Percentiles rank a stretch among this genome's conserved stretches.
Evolutionary conservation across 176 grass and related monocot species (phyloP).

Genomic region (Tillandsia leiboldiana): DNA sequence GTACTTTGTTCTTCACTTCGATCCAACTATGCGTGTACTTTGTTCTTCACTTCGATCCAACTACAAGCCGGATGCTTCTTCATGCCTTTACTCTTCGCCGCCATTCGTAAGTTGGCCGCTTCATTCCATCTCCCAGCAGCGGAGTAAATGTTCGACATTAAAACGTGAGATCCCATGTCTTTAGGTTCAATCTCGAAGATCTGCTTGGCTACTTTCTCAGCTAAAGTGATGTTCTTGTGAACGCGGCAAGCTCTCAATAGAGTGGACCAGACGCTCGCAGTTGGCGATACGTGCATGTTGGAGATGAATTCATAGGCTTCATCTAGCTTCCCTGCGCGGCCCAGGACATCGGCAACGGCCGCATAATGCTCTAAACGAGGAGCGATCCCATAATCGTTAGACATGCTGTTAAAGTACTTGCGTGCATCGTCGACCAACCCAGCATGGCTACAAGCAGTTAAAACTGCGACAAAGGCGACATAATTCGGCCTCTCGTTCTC

Average conservation of each 20-base stretch:
- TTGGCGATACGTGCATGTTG: slow-evolving; percentile 58
- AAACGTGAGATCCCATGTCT: slow-evolving; percentile 45
- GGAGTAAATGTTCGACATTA: slow-evolving; percentile 65
- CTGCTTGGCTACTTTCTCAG: slow-evolving; percentile 49
- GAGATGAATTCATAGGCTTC: slow-evolving; percentile 62
- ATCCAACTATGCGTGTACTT: slow-evolving; percentile 59
- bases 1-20: slow-evolving; percentile 48
- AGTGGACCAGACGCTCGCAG: slow-evolving; percentile 60
- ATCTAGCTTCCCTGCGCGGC: slow-evolving; percentile 49
- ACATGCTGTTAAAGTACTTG: slow-evolving; percentile 58
- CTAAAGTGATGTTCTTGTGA: slow-evolving; percentile 45
- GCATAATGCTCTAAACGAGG: slow-evolving; percentile 52
- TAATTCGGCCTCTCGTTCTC: slow-evolving; percentile 47
- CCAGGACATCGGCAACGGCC: slow-evolving; percentile 47
- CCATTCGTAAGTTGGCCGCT: slow-evolving; percentile 39
- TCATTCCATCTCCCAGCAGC: slow-evolving; percentile 59
- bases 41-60: slow-evolving; percentile 68
- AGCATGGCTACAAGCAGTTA: slow-evolving; percentile 75
- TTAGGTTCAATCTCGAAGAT: slow-evolving; percentile 55
- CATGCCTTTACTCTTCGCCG: slow-evolving; percentile 53
- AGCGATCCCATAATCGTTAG: slow-evolving; percentile 38
- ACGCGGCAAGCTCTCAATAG: slow-evolving; percentile 60
- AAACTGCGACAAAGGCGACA: slow-evolving; percentile 48
- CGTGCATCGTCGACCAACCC: slow-evolving; percentile 53
- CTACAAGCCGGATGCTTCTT: slow-evolving; percentile 69